Percentiles rank a stretch among this genome's conserved stretches.
These are phyloP conservation scores for Macrophomina pseudophaseolina DNA, from an alignment of 2,329 filamentous ascomycete genomes.

Conservation along the genomic window DNA sequence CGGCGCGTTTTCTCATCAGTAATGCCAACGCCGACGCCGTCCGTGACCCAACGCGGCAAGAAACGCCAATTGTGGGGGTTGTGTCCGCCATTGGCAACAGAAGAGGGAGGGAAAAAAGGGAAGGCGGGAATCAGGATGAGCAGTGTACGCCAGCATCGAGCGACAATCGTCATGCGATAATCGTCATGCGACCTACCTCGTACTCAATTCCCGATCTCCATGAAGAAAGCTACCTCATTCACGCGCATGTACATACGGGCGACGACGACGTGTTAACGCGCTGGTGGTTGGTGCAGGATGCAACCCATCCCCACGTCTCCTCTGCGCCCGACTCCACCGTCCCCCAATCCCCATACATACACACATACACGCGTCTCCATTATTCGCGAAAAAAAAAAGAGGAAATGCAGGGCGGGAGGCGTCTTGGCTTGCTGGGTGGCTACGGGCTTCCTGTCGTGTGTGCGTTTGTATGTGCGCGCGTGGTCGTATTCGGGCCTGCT, in stretches of 20 bases:
- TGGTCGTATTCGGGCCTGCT: background rate
- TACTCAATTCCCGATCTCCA: background rate
- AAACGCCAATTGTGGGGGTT: background rate
- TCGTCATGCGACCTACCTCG: background rate
- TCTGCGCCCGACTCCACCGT: too few species aligned
- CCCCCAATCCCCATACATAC: background rate
- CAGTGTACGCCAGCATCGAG: background rate
- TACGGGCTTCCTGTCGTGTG: background rate
- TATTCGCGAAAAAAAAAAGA: background rate
- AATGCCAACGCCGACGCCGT: background rate
- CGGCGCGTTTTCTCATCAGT: background rate
- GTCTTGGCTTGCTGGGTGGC: background rate
- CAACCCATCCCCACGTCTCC: too few species aligned
- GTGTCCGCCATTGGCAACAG: background rate
- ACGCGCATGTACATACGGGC: too few species aligned
- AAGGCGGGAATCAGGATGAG: background rate
- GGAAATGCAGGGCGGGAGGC: background rate
- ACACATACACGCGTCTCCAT: background rate
- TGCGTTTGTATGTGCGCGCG: background rate
- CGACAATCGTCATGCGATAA: background rate
- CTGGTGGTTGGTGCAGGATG: constrained; percentile 10
- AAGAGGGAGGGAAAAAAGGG: background rate
- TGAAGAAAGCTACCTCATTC: background rate
- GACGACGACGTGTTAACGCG: constrained; percentile 5
- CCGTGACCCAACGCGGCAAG: background rate